Percentiles rank a stretch among this genome's conserved stretches.
These are phyloP conservation scores for Salix exigua DNA, from an alignment of 345 rosid species.

Conservation along the genomic window DNA sequence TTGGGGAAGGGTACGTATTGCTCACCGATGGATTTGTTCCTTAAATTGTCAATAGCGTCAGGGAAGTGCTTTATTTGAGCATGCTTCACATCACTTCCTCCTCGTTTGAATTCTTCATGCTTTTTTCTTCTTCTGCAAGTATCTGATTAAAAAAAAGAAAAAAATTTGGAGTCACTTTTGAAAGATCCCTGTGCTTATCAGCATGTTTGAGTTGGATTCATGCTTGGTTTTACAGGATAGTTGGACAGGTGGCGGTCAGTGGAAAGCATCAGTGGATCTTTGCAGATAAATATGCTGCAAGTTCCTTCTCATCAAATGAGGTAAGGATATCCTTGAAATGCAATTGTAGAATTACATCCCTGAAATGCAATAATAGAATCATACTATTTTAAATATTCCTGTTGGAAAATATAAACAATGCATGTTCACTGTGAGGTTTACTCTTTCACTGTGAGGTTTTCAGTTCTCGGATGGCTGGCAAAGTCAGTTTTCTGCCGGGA, in stretches of 20 bases:
- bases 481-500: conserved; percentile 71
- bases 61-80: background rate
- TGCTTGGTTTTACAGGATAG: conserved; percentile 52
- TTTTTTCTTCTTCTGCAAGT: background rate
- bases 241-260: conserved; percentile 79
- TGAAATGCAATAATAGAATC: too few species aligned
- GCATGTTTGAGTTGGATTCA: background rate
- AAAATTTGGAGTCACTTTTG: background rate
- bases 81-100: background rate
- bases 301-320: conserved; percentile 52
- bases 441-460: conserved; percentile 4
- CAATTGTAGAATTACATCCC: background rate
- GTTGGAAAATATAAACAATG: background rate
- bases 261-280: conserved; percentile 75
- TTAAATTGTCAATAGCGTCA: background rate
- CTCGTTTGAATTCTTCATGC: background rate
- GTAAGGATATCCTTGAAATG: conserved; percentile 30
- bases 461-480: conserved; percentile 83
- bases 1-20: conserved; percentile 80
- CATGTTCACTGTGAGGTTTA: background rate
- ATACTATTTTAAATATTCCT: background rate
- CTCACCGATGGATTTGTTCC: conserved; percentile 7
- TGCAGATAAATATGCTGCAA: conserved; percentile 43
- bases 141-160: background rate
- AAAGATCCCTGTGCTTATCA: background rate